Conservation (phyloP, 768 basidiomycete genomes). For the Suillus occidentalis region DNA sequence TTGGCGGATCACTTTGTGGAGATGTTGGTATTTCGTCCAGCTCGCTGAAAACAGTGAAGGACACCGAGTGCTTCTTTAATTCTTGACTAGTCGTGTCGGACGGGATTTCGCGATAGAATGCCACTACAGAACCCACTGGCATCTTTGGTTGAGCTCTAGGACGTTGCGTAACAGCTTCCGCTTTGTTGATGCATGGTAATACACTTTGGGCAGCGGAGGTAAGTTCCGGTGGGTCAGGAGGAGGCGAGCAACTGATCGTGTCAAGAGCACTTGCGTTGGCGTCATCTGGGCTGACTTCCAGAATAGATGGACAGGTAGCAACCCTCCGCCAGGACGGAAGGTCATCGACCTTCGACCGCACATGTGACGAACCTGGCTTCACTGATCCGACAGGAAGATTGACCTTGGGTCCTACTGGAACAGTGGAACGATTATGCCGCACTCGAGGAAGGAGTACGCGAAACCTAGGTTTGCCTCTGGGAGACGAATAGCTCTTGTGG, state of each 20-base stretch:
- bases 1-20: conserved; percentile 19
- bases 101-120: conserved; percentile 67
- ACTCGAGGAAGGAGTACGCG: conserved; percentile 37
- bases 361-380: conserved; percentile 16
- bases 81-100: conserved; percentile 51
- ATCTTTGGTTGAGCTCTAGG: conserved; percentile 64
- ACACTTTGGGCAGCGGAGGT: conserved; percentile 37
- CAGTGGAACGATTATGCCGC: conserved; percentile 8
- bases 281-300: conserved; percentile 17
- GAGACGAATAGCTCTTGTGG: conserved; percentile 45
- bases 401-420: conserved; percentile 33
- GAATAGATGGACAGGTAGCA: conserved; percentile 11
- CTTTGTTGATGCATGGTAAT: conserved; percentile 16
- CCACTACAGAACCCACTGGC: conserved; percentile 70
- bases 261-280: conserved; percentile 35
- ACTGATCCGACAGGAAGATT: conserved; percentile 36
- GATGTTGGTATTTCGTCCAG: conserved; percentile 42
- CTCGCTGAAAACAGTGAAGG: conserved; percentile 81
- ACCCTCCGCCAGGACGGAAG: conserved; percentile 42
- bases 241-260: conserved; percentile 67
- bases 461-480: conserved; percentile 35
- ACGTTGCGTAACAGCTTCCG: conserved; percentile 35
- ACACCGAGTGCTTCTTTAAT: conserved; percentile 50
- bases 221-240: conserved; percentile 43
- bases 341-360: conserved; percentile 36